Evolutionary conservation across 495 filamentous ascomycete genomes (phyloP).

Genomic region (Xylaria telfairii): DNA sequence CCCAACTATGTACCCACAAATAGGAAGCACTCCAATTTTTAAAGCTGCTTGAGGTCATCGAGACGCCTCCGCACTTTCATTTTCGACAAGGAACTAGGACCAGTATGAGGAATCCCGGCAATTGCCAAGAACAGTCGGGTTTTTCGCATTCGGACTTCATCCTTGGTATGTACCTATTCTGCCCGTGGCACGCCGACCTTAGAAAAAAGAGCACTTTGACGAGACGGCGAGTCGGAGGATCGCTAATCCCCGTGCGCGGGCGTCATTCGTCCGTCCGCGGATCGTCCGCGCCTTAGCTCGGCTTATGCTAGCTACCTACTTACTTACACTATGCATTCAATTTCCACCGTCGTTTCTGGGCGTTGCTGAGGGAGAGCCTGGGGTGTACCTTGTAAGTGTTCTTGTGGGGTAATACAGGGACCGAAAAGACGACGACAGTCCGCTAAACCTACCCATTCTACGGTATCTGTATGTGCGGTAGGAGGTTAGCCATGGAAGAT

Average conservation of each 20-base stretch:
- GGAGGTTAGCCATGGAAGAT: background rate
- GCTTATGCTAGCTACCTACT: too few relatives aligned
- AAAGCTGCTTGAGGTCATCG: too few relatives aligned
- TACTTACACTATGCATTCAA: too few relatives aligned
- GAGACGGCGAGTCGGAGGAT: slow-evolving; percentile 20
- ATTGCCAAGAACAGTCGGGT: background rate
- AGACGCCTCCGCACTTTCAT: background rate
- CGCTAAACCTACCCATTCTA: background rate
- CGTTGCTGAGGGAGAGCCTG: background rate
- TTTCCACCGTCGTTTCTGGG: slow-evolving; percentile 6
- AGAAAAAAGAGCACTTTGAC: background rate
- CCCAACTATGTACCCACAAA: background rate
- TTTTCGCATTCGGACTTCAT: slow-evolving; percentile 4
- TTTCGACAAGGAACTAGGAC: background rate
- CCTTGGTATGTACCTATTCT: background rate
- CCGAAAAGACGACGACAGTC: background rate
- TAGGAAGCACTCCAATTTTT: background rate
- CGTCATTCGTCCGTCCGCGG: slow-evolving; percentile 9
- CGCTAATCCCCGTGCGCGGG: slow-evolving; percentile 14
- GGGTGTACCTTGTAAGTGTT: background rate
- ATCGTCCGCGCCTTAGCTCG: background rate
- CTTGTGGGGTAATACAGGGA: slow-evolving; percentile 1
- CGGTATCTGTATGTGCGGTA: too few relatives aligned
- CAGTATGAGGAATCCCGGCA: background rate
- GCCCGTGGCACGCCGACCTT: background rate